Evolutionary conservation across 306 rosid genomes (phyloP), one percentile per base, ranked within the genome.

Genomic region (Biancaea sappan): DNA sequence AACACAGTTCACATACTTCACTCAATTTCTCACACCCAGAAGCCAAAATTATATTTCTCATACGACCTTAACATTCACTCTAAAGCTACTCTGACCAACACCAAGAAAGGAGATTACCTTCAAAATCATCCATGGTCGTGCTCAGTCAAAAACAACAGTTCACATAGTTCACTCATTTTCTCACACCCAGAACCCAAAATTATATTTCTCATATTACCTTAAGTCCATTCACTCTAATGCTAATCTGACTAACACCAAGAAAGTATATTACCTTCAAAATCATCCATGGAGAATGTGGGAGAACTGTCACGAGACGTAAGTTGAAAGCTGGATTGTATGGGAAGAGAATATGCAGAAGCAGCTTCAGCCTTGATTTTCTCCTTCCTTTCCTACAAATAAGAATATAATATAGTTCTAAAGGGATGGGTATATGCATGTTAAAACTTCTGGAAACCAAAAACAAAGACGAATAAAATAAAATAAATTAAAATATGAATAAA

Each of bases 281-380:
- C 97, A 84, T 90, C 95, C 87, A 94, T 77, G 79, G 98, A 91
- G 86, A 91, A 92, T 1, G 77, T 66, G 6, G 97, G 97, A 69
- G 86, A 57, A 65, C 80, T 84, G 50, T 79, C 81, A 28, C 21
- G 83, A 54, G 67, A 57, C 57, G 78, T 44, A 53, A 53, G 72
- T 73, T 76, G 86, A 76, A 50, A 81, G 77, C 52, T 73, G 19
- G 82, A 72, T 44, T 82, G 71, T 69, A 79, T 67, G 14, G 88
- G 81, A 74, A 77, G 64, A 65, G 89, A 66, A 79, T 83, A 86
- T 22, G 81, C 52, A 66, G 83, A 57, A 50, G 88, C 73, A 89
- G 93, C 92, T 77, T 91, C 97, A 44, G 95, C 96, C 87, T 86
- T 90, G 68, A 80, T 74, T 77, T 94, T 92, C 75, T 91, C 98